Conservation (phyloP, 23 red algal species). For the Gracilaria vermiculophylla region DNA sequence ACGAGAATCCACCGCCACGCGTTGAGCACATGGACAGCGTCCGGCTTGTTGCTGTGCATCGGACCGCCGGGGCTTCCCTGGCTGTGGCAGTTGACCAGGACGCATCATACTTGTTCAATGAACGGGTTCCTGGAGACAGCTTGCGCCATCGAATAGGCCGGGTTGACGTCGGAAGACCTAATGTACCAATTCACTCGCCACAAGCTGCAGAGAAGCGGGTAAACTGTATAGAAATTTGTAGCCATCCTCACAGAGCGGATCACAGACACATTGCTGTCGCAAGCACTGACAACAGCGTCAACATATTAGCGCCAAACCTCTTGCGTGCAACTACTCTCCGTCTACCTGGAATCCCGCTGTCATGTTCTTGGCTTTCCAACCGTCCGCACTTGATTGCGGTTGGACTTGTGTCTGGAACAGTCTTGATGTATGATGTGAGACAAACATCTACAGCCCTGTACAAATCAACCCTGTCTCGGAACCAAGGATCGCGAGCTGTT, state of each 20-base stretch:
- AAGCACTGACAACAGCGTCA: not conserved
- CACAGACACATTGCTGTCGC: conserved; percentile 3
- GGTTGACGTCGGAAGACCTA: conserved; percentile 15
- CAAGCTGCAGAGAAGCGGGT: not conserved
- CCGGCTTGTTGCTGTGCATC: not conserved
- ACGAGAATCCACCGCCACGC: not conserved
- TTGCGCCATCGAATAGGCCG: conserved; percentile 1
- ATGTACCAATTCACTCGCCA: not conserved
- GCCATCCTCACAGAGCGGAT: not conserved
- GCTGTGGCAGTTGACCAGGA: conserved; percentile 29
- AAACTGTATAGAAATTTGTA: conserved; percentile 36
- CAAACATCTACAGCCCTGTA: not conserved
- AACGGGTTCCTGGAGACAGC: not conserved
- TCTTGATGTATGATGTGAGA: conserved; percentile 37
- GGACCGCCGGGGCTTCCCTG: conserved; percentile 16
- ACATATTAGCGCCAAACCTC: conserved; percentile 27
- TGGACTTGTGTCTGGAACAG: conserved; percentile 7
- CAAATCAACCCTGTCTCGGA: not conserved
- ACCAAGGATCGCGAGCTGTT: conserved; percentile 26
- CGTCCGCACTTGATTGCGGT: conserved; percentile 3
- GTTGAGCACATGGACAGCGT: not conserved
- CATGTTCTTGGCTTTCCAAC: conserved; percentile 14
- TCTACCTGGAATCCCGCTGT: not conserved
- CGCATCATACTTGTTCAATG: conserved; percentile 24
- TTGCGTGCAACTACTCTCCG: not conserved